Evolutionary conservation across 2,329 filamentous ascomycete genomes (phyloP).

Genomic region (Calonectria ilicicola): DNA sequence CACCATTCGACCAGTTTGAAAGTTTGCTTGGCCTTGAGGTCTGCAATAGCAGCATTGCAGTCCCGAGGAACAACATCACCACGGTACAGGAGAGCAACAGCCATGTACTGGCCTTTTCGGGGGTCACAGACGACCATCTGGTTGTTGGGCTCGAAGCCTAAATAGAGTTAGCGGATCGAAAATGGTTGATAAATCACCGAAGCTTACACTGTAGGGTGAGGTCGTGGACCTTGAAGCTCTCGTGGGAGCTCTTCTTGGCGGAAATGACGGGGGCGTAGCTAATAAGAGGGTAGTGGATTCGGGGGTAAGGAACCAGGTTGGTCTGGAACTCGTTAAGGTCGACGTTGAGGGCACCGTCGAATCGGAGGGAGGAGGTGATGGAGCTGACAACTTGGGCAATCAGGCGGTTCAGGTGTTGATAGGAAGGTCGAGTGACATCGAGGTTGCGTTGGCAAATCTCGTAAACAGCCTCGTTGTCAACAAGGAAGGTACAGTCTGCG

Average conservation of each 20-base stretch:
- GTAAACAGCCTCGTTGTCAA: conserved; percentile 82
- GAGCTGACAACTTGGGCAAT: conserved; percentile 82
- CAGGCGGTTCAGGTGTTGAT: conserved; percentile 78
- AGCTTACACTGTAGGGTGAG: conserved; percentile 78
- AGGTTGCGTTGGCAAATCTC: conserved; percentile 81
- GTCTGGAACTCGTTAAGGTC: conserved; percentile 84
- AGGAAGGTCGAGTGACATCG: conserved; percentile 76
- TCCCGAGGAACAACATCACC: conserved; percentile 78
- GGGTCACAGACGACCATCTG: conserved; percentile 83
- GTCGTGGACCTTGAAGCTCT: conserved; percentile 89
- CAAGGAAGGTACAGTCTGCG: conserved; percentile 83
- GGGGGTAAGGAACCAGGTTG: conserved; percentile 79
- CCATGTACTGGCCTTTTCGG: conserved; percentile 83
- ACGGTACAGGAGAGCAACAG: conserved; percentile 78
- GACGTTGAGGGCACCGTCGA: conserved; percentile 79
- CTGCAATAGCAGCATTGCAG: conserved; percentile 74
- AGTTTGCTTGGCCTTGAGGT: conserved; percentile 77
- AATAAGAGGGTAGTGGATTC: conserved; percentile 81
- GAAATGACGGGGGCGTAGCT: conserved; percentile 80
- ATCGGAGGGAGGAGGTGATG: conserved; percentile 78
- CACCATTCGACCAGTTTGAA: conserved; percentile 84
- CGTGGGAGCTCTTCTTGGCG: conserved; percentile 81
- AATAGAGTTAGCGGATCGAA: conserved; percentile 39
- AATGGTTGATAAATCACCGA: background rate
- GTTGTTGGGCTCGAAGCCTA: conserved; percentile 82